phyloP scores from a whole-genome alignment of 306 rosid species.

The Begonia fuchsioides region DNA sequence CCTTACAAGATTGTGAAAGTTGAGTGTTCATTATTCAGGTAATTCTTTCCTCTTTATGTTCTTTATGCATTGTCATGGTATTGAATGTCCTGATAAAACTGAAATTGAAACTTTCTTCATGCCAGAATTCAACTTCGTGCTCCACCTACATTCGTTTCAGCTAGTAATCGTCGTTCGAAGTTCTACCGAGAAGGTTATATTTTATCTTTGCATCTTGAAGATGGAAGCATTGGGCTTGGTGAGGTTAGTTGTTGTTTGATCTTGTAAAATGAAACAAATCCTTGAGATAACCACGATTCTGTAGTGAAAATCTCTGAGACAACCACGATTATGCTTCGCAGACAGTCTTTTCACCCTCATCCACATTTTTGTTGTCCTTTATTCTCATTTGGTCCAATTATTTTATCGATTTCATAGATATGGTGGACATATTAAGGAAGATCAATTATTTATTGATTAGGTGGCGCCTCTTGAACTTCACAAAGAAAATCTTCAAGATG shows the following conservation, averaged over 20 bases:
- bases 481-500: conserved; percentile 53
- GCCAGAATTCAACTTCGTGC: conserved; percentile 58
- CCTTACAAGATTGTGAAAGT: conserved; percentile 34
- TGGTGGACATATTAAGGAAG: neutral
- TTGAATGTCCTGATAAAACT: conserved; percentile 1
- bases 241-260: conserved; percentile 51
- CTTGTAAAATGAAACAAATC: neutral
- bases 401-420: neutral
- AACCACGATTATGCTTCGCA: neutral
- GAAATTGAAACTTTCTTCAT: conserved; percentile 8
- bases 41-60: conserved; percentile 17
- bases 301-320: neutral
- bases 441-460: conserved; percentile 27
- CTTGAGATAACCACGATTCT: neutral
- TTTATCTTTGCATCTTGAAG: conserved; percentile 65
- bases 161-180: conserved; percentile 17
- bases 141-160: conserved; percentile 44
- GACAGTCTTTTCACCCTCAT: neutral
- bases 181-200: conserved; percentile 74
- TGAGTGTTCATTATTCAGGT: conserved; percentile 61
- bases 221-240: conserved; percentile 76
- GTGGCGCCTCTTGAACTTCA: conserved; percentile 72
- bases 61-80: neutral
- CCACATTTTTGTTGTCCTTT: neutral
- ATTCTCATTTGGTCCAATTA: neutral